A percentile compares a stretch with the other conserved stretches of the same genome.
phyloP scores from a whole-genome alignment of 2,329 filamentous ascomycete genomes.

The Cladophialophora chaetospira region DNA sequence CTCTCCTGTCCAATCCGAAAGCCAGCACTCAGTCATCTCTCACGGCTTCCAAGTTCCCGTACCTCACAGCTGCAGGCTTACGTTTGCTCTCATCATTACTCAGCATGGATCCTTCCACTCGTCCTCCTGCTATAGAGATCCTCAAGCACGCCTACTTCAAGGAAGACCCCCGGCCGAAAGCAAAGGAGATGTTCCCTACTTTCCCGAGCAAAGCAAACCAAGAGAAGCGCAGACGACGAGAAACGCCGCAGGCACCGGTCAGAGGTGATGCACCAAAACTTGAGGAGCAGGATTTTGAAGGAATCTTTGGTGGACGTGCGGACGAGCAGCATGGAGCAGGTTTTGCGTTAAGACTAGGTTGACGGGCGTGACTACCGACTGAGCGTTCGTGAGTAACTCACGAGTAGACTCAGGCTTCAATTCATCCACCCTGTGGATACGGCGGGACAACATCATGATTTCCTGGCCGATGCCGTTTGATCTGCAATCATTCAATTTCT shows the following conservation, averaged over 20 bases:
- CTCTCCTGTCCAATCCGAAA: conserved; percentile 43
- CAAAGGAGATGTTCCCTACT: conserved; percentile 90
- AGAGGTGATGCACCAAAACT: conserved; percentile 67
- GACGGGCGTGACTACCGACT: background rate
- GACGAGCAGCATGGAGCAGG: conserved; percentile 48
- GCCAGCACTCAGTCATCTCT: conserved; percentile 35
- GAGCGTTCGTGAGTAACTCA: too few relatives aligned
- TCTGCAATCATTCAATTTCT: too few relatives aligned
- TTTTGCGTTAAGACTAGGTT: conserved; percentile 66
- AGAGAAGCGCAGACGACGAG: conserved; percentile 72
- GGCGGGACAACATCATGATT: too few relatives aligned
- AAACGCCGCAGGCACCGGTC: conserved; percentile 80
- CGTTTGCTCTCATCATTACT: conserved; percentile 70
- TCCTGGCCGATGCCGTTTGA: too few relatives aligned
- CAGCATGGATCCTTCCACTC: conserved; percentile 68
- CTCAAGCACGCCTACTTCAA: conserved; percentile 80
- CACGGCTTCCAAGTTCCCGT: conserved; percentile 68
- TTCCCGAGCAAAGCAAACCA: conserved; percentile 94
- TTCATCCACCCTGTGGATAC: background rate
- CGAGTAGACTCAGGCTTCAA: too few relatives aligned
- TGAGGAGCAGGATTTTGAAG: conserved; percentile 62
- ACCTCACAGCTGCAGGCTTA: conserved; percentile 74
- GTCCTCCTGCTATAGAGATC: conserved; percentile 73
- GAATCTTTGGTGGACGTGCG: conserved; percentile 59
- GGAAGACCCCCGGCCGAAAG: conserved; percentile 88